Evolutionary conservation across 129 eudicot species (phyloP).

Genomic region (Saposhnikovia divaricata): DNA sequence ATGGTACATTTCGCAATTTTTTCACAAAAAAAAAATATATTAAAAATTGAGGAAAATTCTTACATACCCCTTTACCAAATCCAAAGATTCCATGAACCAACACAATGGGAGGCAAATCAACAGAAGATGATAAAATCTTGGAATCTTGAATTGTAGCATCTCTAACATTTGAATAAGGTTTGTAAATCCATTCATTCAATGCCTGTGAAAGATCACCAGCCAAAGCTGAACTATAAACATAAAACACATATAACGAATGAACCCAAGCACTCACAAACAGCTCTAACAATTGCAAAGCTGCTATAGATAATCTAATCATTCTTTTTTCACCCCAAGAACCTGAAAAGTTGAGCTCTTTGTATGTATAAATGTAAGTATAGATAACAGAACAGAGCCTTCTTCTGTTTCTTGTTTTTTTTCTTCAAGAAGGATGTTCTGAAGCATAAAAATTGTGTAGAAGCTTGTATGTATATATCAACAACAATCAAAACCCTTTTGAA

Average conservation of each 20-base stretch:
- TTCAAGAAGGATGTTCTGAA: conserved; percentile 47
- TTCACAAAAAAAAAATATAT: background rate
- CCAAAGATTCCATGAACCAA: conserved; percentile 98
- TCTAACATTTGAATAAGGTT: conserved; percentile 29
- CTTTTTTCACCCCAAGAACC: background rate
- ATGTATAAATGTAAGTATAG: background rate
- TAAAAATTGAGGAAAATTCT: background rate
- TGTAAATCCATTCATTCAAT: conserved; percentile 46
- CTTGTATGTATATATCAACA: background rate
- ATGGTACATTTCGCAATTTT: background rate
- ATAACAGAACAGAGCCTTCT: conserved; percentile 45
- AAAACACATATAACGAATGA: conserved; percentile 71
- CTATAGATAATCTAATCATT: conserved; percentile 70
- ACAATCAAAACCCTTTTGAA: conserved; percentile 9
- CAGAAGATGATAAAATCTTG: conserved; percentile 14
- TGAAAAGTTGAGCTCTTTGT: background rate
- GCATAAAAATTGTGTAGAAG: background rate
- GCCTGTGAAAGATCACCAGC: conserved; percentile 78
- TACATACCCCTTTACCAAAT: conserved; percentile 91
- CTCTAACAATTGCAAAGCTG: conserved; percentile 60
- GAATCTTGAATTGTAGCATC: conserved; percentile 26
- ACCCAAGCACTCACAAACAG: conserved; percentile 62
- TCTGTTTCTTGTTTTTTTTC: conserved; percentile 3
- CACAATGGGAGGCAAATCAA: conserved; percentile 91
- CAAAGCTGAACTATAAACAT: conserved; percentile 89